Evolutionary conservation across 306 rosid species (phyloP).

Genomic region (Vachellia collinsii): DNA sequence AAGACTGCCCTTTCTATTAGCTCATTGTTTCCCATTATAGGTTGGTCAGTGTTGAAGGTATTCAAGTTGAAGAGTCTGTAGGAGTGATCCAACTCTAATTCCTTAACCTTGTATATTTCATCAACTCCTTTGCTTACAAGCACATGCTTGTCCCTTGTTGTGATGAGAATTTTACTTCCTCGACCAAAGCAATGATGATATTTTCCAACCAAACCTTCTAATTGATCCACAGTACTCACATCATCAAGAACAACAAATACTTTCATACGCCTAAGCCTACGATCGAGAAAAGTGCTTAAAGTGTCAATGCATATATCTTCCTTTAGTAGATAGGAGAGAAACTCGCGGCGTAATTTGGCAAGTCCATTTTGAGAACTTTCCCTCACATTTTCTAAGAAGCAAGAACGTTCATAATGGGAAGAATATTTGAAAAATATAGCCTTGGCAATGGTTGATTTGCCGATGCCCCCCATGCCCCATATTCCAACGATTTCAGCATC

Average conservation of each 20-base stretch:
- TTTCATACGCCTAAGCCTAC: not conserved
- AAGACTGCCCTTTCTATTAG: not conserved
- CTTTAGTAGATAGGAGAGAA: not conserved
- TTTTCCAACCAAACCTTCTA: not conserved
- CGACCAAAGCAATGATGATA: not conserved
- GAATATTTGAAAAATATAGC: not conserved
- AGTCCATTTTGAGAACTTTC: not conserved
- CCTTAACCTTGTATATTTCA: not conserved
- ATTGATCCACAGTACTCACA: not conserved
- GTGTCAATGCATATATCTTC: not conserved
- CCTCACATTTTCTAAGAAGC: not conserved
- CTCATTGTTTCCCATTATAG: not conserved
- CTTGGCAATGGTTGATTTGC: constrained; percentile 3
- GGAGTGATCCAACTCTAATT: not conserved
- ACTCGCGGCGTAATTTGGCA: not conserved
- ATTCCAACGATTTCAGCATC: not conserved
- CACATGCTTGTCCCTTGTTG: constrained; percentile 4
- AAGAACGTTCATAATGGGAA: not conserved
- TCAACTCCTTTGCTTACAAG: not conserved
- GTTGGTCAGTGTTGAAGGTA: not conserved
- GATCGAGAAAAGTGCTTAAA: not conserved
- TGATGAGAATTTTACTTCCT: constrained; percentile 4
- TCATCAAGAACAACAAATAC: constrained; percentile 8
- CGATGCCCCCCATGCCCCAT: constrained; percentile 3
- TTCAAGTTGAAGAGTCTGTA: not conserved